Evolutionary conservation across 768 basidiomycete species (phyloP), one percentile per base, ranked within the genome.

Genomic region (Leccinum rimulosum): DNA sequence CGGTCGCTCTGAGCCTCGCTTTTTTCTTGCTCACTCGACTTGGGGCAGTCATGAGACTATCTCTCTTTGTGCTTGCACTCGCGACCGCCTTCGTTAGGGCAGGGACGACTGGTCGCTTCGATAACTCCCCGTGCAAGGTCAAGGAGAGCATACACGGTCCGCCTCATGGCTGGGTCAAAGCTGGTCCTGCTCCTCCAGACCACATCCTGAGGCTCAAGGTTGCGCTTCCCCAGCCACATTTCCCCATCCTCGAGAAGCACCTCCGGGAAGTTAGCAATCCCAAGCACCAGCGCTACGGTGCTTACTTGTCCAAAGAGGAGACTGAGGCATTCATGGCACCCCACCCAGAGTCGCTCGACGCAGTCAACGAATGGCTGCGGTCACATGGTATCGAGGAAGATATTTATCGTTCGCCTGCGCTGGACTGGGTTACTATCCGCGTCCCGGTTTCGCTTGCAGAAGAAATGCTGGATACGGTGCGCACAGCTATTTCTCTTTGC

Each of bases 401-500:
- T 56, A 63, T 84, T 22, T 60, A 72, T 47, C 82, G 83, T 8
- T 87, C 88, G 10, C 79, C 85, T 1, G 87, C 88, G 0, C 78
- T 81, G 50, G 89, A 90, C 61, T 91, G 88, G 89, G 74, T 89
- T 12, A 83, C 77, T 6, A 68, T 89, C 40, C 82, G 71, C 11
- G 73, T 89, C 7, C 81, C 87, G 0, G 78, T 91, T 49, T 64
- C 73, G 40, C 61, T 84, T 27, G 88, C 84, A 0, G 89, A 91
- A 70, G 73, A 82, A 63, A 85, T 91, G 82, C 77, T 91, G n/a
- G 74, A 83, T 65, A 86, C 89, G 50, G 87, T 88, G 64, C 65
- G 81, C 38, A 33, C 25, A 0, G 11, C 47, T 11, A 2, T 1
- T 27, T 12, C n/a, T 43, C 15, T 53, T 8, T 52, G 30, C 1